These are phyloP conservation scores for Komagataella pseudopastoris DNA, from an alignment of 805 yeast species.

Conservation along the genomic window DNA sequence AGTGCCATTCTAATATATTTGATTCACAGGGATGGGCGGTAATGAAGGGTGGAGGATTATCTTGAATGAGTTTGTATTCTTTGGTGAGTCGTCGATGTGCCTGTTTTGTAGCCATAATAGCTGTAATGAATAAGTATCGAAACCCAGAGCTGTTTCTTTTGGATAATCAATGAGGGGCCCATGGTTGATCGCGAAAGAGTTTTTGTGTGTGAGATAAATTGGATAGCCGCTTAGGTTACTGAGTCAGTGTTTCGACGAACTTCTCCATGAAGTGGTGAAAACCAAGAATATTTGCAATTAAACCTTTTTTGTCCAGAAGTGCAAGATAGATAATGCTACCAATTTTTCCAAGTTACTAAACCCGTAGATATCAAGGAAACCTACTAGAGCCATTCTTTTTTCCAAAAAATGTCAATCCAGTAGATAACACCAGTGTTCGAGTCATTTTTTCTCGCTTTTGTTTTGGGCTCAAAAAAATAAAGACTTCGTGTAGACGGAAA, in stretches of 20 bases:
- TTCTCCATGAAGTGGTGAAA: too few species aligned
- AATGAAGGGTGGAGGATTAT: conserved; percentile 76
- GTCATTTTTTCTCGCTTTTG: too few species aligned
- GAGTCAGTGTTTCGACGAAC: too few species aligned
- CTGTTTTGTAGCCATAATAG: conserved; percentile 15
- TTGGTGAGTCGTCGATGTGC: conserved; percentile 41
- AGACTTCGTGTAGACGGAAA: too few species aligned
- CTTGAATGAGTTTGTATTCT: conserved; percentile 68
- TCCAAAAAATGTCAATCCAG: too few species aligned
- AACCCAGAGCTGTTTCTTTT: background rate
- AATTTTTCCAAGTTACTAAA: background rate
- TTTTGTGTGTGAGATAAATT: background rate
- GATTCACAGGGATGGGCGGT: conserved; percentile 77
- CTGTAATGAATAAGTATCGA: background rate
- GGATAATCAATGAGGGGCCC: background rate
- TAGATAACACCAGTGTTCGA: too few species aligned
- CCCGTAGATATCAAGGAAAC: too few species aligned
- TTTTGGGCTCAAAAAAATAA: too few species aligned
- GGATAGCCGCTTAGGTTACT: background rate
- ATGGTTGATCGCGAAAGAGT: background rate
- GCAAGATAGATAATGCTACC: background rate
- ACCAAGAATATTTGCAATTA: too few species aligned
- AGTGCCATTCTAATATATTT: conserved; percentile 90
- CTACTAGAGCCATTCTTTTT: too few species aligned
- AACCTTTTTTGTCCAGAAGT: background rate